Evolutionary conservation across 2,329 filamentous ascomycete genomes (phyloP).

Genomic region (Xylaria digitata): DNA sequence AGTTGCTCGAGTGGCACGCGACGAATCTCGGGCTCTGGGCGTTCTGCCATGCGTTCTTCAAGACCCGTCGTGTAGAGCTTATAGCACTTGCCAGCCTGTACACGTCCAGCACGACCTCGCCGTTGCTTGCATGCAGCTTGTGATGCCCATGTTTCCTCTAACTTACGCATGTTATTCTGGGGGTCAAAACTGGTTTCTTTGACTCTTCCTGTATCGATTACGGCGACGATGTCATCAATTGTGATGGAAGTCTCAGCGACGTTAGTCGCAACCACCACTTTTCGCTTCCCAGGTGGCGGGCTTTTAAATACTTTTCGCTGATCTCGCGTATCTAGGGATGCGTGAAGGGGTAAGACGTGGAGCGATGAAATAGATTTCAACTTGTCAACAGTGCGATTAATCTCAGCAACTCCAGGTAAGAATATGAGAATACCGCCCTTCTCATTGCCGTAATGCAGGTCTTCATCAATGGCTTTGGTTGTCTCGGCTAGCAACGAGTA

Average conservation of each 20-base stretch:
- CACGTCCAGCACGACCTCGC: constrained; percentile 91
- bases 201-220: constrained; percentile 94
- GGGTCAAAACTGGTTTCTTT: constrained; percentile 97
- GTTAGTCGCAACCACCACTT: constrained; percentile 94
- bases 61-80: constrained; percentile 92
- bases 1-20: constrained; percentile 94
- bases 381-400: constrained; percentile 80
- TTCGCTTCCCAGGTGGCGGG: constrained; percentile 82
- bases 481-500: constrained; percentile 87
- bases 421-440: constrained; percentile 95
- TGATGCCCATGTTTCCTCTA: constrained; percentile 96
- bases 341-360: constrained; percentile 88
- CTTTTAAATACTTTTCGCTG: constrained; percentile 86
- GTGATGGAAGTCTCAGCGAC: constrained; percentile 99
- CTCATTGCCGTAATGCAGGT: constrained; percentile 72
- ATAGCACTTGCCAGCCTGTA: constrained; percentile 90
- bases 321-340: constrained; percentile 87
- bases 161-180: constrained; percentile 90
- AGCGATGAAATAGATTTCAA: constrained; percentile 71
- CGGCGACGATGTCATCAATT: constrained; percentile 95
- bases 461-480: constrained; percentile 82
- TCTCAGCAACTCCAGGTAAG: constrained; percentile 90
- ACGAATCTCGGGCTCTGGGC: constrained; percentile 93
- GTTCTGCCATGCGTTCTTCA: constrained; percentile 85
- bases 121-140: constrained; percentile 94